Conservation (phyloP, 2,329 filamentous ascomycete species). For the Pestalotiopsis sp. region DNA sequence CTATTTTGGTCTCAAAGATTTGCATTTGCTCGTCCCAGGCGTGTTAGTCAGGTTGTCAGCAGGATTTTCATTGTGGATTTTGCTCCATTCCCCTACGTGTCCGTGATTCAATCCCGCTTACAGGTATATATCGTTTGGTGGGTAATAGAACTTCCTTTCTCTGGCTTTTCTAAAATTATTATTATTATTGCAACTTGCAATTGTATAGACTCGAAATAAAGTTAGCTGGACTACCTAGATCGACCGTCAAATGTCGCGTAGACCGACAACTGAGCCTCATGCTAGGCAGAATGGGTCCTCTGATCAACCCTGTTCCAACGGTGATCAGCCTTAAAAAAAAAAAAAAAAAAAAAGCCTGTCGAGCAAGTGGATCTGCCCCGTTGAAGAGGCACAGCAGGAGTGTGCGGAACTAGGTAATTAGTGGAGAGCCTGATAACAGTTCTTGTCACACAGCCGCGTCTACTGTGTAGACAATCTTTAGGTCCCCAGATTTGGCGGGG, state of each 20-base stretch:
- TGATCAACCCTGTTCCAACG: neutral
- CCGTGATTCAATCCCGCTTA: neutral
- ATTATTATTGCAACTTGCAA: neutral
- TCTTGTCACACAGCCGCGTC: neutral
- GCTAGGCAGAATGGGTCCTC: neutral
- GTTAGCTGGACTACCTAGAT: neutral
- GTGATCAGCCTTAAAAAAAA: neutral
- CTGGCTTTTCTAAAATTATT: neutral
- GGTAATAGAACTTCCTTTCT: neutral
- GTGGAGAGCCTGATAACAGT: neutral
- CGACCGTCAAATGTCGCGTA: neutral
- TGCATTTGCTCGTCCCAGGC: neutral
- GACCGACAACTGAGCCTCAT: neutral
- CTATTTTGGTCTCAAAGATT: neutral
- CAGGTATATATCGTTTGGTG: neutral
- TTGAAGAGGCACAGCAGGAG: neutral
- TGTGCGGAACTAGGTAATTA: neutral
- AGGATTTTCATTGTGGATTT: neutral
- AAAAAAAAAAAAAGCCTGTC: neutral
- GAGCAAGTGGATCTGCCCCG: neutral
- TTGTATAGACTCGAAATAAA: neutral
- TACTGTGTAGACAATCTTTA: neutral
- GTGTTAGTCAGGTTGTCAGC: neutral
- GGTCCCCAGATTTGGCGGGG: neutral
- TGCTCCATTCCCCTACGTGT: neutral